A percentile compares a stretch with the other conserved stretches of the same genome.
Evolutionary conservation across 257 asterid genomes (phyloP).

Genomic region (Nicotiana tabacum): DNA sequence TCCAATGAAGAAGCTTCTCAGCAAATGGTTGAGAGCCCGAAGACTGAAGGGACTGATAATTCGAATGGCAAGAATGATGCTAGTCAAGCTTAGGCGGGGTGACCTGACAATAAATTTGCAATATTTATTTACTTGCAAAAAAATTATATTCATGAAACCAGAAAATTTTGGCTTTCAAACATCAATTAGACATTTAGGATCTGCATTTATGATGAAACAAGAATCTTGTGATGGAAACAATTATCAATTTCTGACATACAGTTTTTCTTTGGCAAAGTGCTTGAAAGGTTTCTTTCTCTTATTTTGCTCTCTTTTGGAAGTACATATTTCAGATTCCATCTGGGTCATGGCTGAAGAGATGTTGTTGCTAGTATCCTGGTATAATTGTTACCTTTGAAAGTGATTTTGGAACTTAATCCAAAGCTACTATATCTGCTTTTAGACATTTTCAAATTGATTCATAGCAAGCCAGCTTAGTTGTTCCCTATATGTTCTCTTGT

Average conservation of each 20-base stretch:
- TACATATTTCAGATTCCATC: background rate
- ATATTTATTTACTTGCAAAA: background rate
- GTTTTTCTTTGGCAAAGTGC: background rate
- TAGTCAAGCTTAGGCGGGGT: background rate
- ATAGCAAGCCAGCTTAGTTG: background rate
- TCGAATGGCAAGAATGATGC: slow-evolving; percentile 5
- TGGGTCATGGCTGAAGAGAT: background rate
- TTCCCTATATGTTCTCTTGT: background rate
- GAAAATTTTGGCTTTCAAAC: slow-evolving; percentile 4
- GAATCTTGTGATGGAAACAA: background rate
- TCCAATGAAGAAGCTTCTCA: slow-evolving; percentile 51
- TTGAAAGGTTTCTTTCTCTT: background rate
- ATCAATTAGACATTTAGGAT: background rate
- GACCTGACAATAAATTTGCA: background rate
- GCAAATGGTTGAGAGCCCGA: slow-evolving; percentile 29
- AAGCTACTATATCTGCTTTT: background rate
- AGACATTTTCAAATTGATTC: background rate
- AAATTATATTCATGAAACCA: background rate
- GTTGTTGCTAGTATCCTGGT: background rate
- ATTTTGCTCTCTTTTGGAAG: background rate
- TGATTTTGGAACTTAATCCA: background rate
- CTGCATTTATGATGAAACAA: background rate
- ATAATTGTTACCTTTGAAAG: background rate
- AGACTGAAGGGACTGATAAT: slow-evolving; percentile 9
- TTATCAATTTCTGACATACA: background rate